Evolutionary conservation across 225 moss, liverwort and hornwort genomes (phyloP).

Genomic region (Polytrichum formosum): DNA sequence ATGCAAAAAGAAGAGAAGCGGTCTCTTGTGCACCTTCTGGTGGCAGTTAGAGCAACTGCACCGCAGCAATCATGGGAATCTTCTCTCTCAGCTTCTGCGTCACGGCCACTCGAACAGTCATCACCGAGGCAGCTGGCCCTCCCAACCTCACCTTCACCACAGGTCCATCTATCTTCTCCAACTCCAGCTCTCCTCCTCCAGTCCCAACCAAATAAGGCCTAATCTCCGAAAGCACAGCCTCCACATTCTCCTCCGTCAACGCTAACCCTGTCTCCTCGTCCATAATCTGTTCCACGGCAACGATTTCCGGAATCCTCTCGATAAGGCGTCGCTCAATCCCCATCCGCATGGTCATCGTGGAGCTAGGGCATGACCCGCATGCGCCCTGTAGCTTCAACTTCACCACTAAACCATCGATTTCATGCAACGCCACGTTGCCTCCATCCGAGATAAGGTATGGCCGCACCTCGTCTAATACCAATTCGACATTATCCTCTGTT

Average conservation of each 20-base stretch:
- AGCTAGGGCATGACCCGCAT: constrained; percentile 94
- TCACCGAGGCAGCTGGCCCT: constrained; percentile 87
- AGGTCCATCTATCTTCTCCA: constrained; percentile 90
- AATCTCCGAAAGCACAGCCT: constrained; percentile 86
- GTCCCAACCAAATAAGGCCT: no score
- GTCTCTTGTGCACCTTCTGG: not conserved
- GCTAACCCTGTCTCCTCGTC: constrained; percentile 92
- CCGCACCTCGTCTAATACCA: constrained; percentile 86
- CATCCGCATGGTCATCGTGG: constrained; percentile 97
- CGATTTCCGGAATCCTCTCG: constrained; percentile 89
- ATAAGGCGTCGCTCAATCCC: constrained; percentile 90
- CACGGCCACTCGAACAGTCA: constrained; percentile 96
- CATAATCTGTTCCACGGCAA: constrained; percentile 89
- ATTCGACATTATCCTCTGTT: constrained; percentile 89
- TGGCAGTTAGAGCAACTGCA: constrained; percentile 55
- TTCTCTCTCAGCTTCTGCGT: constrained; percentile 97
- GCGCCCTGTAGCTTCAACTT: constrained; percentile 90
- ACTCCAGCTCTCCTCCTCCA: constrained; percentile 76
- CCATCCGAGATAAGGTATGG: constrained; percentile 94
- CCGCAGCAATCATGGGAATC: constrained; percentile 98
- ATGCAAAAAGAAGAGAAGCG: not conserved
- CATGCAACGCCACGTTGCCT: constrained; percentile 86
- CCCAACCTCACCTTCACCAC: constrained; percentile 87
- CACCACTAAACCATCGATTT: constrained; percentile 89
- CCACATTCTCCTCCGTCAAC: constrained; percentile 80